Evolutionary conservation across 1,284 basidiomycete genomes (phyloP).

Genomic region (Tetrapyrgos nigripes): DNA sequence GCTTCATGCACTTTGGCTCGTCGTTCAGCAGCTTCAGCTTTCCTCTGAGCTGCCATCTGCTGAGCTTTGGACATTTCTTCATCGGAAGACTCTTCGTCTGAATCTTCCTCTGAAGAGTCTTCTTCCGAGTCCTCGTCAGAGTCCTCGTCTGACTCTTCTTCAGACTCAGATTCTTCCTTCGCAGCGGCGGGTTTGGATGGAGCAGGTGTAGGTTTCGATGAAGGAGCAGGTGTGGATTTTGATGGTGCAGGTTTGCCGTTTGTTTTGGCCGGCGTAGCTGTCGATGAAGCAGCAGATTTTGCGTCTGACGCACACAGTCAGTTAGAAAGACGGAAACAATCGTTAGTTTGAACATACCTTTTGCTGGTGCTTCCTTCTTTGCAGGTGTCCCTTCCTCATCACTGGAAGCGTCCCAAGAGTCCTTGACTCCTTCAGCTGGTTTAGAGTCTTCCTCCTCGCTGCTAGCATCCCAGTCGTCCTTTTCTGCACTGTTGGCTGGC

Average conservation of each 20-base stretch:
- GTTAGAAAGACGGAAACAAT: neutral
- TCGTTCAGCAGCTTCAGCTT: constrained; percentile 85
- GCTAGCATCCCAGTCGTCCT: constrained; percentile 88
- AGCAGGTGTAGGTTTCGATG: constrained; percentile 28
- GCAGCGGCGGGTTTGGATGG: constrained; percentile 19
- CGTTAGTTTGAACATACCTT: neutral
- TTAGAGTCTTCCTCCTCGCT: constrained; percentile 55
- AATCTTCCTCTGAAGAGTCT: constrained; percentile 50
- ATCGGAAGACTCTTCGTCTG: constrained; percentile 52
- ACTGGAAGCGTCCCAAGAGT: constrained; percentile 89
- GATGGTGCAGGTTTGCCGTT: constrained; percentile 19
- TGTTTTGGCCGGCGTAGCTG: constrained; percentile 5
- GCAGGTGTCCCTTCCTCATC: constrained; percentile 59
- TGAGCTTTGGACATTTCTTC: constrained; percentile 73
- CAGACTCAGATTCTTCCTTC: constrained; percentile 45
- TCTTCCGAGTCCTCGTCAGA: constrained; percentile 47
- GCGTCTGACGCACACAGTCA: neutral
- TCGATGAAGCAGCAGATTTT: neutral
- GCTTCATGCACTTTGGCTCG: constrained; percentile 85
- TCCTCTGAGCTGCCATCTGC: constrained; percentile 75
- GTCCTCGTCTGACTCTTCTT: constrained; percentile 51
- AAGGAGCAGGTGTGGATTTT: constrained; percentile 18
- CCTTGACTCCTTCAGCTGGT: constrained; percentile 58
- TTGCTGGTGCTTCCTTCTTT: constrained; percentile 16
- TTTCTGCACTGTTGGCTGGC: constrained; percentile 49